Evolutionary conservation across 2,329 filamentous ascomycete species (phyloP).

Genomic region (Sporothrix brasiliensis): DNA sequence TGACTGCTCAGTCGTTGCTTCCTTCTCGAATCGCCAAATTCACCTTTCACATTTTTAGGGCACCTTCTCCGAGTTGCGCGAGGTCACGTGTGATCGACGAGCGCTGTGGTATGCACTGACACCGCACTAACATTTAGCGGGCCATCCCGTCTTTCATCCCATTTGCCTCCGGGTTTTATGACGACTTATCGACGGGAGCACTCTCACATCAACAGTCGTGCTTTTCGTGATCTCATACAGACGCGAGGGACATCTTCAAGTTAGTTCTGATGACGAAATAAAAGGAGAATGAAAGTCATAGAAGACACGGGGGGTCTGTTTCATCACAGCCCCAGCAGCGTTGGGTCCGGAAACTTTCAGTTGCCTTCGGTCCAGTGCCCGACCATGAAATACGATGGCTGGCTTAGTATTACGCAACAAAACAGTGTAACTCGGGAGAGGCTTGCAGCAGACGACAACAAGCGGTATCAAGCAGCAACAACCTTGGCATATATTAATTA

Average conservation of each 20-base stretch:
- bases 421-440: background rate
- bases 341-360: background rate
- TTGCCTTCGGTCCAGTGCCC: no score
- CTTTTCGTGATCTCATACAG: background rate
- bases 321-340: slow-evolving; percentile 18
- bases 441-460: background rate
- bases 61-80: background rate
- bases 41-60: background rate
- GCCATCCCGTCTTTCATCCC: slow-evolving; percentile 10
- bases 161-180: background rate
- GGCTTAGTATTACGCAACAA: slow-evolving; percentile 10
- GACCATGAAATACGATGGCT: background rate
- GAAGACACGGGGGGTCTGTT: background rate
- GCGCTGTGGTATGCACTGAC: slow-evolving; percentile 7
- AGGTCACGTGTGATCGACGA: slow-evolving; percentile 15
- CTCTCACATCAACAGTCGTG: background rate
- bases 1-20: background rate
- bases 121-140: slow-evolving; percentile 13
- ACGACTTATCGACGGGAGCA: no score
- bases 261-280: background rate
- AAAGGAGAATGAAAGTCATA: background rate
- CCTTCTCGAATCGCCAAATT: background rate
- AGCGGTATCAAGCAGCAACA: no score
- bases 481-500: background rate
- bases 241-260: background rate